Evolutionary conservation across 2,329 filamentous ascomycete genomes (phyloP).

Genomic region (Penicillium fuscoglaucum): DNA sequence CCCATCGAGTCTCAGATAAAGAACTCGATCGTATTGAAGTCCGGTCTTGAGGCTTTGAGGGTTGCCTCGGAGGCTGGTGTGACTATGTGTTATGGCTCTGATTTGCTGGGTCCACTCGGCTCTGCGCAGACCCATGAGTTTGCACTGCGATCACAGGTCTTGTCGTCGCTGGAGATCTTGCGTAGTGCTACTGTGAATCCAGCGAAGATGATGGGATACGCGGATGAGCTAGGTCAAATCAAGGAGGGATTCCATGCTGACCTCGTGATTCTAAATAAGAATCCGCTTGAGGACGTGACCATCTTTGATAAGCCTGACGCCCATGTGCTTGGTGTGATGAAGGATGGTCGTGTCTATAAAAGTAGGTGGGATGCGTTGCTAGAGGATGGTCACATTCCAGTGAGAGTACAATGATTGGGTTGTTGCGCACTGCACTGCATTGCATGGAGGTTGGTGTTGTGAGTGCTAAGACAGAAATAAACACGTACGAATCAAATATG

Average conservation of each 20-base stretch:
- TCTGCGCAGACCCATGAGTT: conserved; percentile 53
- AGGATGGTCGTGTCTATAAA: conserved; percentile 53
- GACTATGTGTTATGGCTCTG: conserved; percentile 57
- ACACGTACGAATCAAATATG: not conserved
- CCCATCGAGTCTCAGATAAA: conserved; percentile 46
- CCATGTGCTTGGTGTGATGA: conserved; percentile 54
- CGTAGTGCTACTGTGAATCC: conserved; percentile 55
- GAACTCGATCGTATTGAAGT: conserved; percentile 51
- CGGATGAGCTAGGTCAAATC: conserved; percentile 52
- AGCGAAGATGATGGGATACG: conserved; percentile 51
- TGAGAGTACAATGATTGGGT: conserved; percentile 18
- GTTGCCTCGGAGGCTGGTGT: conserved; percentile 55
- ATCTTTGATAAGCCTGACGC: conserved; percentile 51
- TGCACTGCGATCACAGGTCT: conserved; percentile 44
- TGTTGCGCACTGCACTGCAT: not conserved
- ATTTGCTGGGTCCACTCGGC: conserved; percentile 53
- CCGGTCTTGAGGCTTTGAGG: conserved; percentile 49
- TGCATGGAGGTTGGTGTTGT: not conserved
- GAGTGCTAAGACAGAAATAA: not conserved
- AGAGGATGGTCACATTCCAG: conserved; percentile 24
- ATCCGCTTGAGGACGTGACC: conserved; percentile 57
- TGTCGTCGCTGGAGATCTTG: conserved; percentile 46
- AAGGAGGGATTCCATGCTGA: conserved; percentile 54
- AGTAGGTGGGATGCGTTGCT: conserved; percentile 30
- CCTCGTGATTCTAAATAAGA: conserved; percentile 52